These are phyloP conservation scores for Candida rishiriensis DNA, from an alignment of 805 yeast genomes.

Conservation along the genomic window DNA sequence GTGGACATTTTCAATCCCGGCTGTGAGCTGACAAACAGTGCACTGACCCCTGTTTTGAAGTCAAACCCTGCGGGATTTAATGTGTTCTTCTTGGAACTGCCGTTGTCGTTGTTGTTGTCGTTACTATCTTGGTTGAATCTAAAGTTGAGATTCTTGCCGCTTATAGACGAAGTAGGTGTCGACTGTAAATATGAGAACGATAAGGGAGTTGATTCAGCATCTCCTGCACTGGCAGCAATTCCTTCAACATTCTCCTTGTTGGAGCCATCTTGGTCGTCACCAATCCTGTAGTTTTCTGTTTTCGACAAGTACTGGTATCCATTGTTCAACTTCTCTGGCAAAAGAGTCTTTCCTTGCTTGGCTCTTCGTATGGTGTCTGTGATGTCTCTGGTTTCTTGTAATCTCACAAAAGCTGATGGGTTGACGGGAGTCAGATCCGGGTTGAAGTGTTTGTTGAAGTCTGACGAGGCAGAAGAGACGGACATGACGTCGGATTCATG, in stretches of 20 bases:
- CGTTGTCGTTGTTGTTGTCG: not conserved
- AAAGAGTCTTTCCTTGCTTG: constrained; percentile 22
- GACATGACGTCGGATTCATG: no score
- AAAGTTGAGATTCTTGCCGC: constrained; percentile 5
- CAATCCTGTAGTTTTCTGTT: not conserved
- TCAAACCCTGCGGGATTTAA: no score
- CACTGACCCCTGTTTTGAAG: constrained; percentile 12
- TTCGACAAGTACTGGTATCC: constrained; percentile 15
- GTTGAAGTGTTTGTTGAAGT: constrained; percentile 3
- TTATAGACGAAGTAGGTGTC: constrained; percentile 3
- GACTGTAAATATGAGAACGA: constrained; percentile 4
- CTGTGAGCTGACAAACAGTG: constrained; percentile 18
- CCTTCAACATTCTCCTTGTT: not conserved
- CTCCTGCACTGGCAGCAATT: constrained; percentile 4
- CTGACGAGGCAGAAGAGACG: not conserved
- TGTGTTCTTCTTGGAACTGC: not conserved
- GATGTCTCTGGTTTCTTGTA: constrained; percentile 9
- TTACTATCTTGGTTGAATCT: constrained; percentile 4
- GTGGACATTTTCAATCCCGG: constrained; percentile 20
- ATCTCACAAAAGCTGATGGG: constrained; percentile 1
- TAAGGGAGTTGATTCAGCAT: constrained; percentile 11
- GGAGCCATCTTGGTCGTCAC: not conserved
- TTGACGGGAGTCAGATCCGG: constrained; percentile 15
- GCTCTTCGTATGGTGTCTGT: constrained; percentile 24
- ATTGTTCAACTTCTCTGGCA: constrained; percentile 21